Base-by-base conservation (phyloP, 257 asterid species). In the Scutellaria galericulata region DNA sequence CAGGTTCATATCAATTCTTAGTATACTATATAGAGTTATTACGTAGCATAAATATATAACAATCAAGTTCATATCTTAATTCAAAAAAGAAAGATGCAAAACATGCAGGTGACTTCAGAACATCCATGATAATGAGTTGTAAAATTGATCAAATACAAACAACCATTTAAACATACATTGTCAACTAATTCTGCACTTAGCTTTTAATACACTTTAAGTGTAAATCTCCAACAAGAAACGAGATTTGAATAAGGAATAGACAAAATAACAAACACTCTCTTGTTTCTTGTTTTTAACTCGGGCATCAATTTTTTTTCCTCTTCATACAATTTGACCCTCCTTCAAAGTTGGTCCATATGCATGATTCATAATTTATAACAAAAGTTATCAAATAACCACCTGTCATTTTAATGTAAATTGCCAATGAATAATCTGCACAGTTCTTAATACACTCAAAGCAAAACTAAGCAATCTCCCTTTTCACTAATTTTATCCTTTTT, bases 71-170 rank as follows among this genome's bases (percentile, higher is more conserved):
- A 4, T n/a, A 56, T 7, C 31, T 27, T 4, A 13, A 31, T 8
- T 31, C 13, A 57, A 7, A 59, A 24, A 57, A 13, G 6, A 46
- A 70, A 0, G 27, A 24, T 24, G 68, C 37, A 73, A 64, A 73
- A 37, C 56, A 24, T 12, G 31, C 11, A 64, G 77, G 56, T 53
- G 68, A 41, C 20, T 14, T 73, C 48, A 20, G 41, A 22, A 53
- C 42, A 47, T 61, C 48, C 64, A 14, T 20, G 41, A 46, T 46
- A 27, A 37, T 61, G 64, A 39, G 7, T 35, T 14, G 18, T 20
- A 48, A 57, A 59, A 41, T 2, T 41, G 60, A 71, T n/a, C 48
- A 9, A 66, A 48, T 45, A 14, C 50, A 62, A 39, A 71, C 57
- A 58, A 39, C 51, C 40, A 40, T 41, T 22, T 9, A 56, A 8